Percentiles rank a stretch among this genome's conserved stretches.
Conservation (phyloP, 768 basidiomycete species). For the Lactarius indigo region DNA sequence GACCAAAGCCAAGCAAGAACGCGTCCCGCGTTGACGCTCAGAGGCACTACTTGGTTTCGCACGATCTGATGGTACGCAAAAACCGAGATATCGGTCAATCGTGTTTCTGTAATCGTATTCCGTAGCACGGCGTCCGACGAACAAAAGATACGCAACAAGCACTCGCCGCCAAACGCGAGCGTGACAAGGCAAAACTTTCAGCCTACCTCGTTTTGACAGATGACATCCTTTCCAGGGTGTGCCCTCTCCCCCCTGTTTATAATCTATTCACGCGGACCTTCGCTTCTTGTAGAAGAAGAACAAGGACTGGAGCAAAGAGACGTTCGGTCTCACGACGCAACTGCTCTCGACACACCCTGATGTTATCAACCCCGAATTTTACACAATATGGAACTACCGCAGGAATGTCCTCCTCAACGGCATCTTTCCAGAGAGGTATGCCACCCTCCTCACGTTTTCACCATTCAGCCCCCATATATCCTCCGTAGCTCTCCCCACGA, state of each 20-base stretch:
- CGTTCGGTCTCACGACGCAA: conserved; percentile 71
- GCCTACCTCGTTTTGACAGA: conserved; percentile 68
- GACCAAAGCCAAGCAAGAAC: conserved; percentile 28
- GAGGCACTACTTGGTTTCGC: not conserved
- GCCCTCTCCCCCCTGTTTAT: conserved; percentile 29
- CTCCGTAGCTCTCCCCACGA: conserved; percentile 53
- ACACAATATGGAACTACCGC: conserved; percentile 95
- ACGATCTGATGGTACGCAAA: conserved; percentile 14
- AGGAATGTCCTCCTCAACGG: conserved; percentile 72
- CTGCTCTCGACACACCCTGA: conserved; percentile 54
- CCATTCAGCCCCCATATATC: conserved; percentile 11
- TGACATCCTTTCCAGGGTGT: conserved; percentile 61
- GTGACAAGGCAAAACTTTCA: conserved; percentile 71
- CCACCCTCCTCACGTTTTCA: not conserved
- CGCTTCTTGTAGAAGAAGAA: conserved; percentile 56
- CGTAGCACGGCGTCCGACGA: conserved; percentile 69
- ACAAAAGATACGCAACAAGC: conserved; percentile 54
- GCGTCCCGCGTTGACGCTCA: not conserved
- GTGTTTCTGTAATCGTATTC: not conserved
- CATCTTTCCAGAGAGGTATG: conserved; percentile 64
- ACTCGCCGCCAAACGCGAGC: conserved; percentile 60
- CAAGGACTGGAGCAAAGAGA: conserved; percentile 66
- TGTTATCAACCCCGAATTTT: conserved; percentile 81
- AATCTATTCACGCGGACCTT: conserved; percentile 7
- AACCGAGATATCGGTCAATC: not conserved